A percentile compares a stretch with the other conserved stretches of the same genome.
phyloP scores from a whole-genome alignment of 163 green algal species.

The Prototheca wickerhamii region DNA sequence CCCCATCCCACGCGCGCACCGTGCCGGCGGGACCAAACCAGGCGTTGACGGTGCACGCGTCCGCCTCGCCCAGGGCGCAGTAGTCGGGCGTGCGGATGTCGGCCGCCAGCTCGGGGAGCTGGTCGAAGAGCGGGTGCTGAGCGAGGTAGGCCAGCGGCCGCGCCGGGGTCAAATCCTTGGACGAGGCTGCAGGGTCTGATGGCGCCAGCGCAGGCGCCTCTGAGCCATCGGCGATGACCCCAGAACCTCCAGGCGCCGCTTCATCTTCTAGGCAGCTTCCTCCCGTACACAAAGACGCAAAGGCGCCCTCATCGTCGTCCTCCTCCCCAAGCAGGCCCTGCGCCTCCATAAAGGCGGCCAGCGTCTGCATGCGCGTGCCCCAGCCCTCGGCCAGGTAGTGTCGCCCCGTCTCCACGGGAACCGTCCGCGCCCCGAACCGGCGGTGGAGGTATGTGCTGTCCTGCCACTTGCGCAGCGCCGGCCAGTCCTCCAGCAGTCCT shows the following conservation, averaged over 20 bases:
- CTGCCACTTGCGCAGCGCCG: slow-evolving; percentile 53
- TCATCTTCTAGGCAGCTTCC: too few species aligned
- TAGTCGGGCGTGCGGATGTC: slow-evolving; percentile 60
- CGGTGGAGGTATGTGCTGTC: slow-evolving; percentile 34
- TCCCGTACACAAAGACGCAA: too few species aligned
- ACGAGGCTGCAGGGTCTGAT: neutral
- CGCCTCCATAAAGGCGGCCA: slow-evolving; percentile 58
- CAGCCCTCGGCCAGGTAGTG: slow-evolving; percentile 70
- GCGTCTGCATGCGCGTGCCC: slow-evolving; percentile 67
- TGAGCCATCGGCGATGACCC: neutral
- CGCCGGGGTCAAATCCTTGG: too few species aligned
- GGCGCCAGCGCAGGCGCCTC: too few species aligned
- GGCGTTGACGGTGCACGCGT: slow-evolving; percentile 60
- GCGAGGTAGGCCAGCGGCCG: slow-evolving; percentile 76
- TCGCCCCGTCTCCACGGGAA: slow-evolving; percentile 63
- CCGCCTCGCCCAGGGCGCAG: slow-evolving; percentile 31
- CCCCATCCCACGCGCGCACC: slow-evolving; percentile 7
- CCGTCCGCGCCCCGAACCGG: slow-evolving; percentile 56
- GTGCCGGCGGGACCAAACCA: slow-evolving; percentile 86
- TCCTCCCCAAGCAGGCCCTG: slow-evolving; percentile 12
- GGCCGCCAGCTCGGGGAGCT: slow-evolving; percentile 59
- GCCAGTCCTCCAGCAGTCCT: slow-evolving; percentile 55
- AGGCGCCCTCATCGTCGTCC: neutral
- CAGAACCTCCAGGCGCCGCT: too few species aligned
- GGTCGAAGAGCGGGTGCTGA: slow-evolving; percentile 83